Evolutionary conservation across 805 yeast genomes (phyloP).

Genomic region (Metschnikowia colocasiae): DNA sequence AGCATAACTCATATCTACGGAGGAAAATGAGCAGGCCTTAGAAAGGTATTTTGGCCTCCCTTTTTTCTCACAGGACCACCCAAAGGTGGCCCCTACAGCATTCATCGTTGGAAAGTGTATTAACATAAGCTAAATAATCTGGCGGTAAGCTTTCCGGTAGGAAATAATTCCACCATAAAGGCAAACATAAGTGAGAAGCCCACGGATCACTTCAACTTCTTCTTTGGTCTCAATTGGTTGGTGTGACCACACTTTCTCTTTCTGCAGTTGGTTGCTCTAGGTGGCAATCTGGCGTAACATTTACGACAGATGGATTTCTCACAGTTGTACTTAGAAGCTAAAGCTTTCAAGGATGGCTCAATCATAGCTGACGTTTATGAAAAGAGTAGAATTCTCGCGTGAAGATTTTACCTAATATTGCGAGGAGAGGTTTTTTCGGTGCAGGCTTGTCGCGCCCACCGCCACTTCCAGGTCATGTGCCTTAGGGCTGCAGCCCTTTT

Average conservation of each 20-base stretch:
- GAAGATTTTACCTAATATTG: constrained; percentile 11
- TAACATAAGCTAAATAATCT: constrained; percentile 18
- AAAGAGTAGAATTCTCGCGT: constrained; percentile 8
- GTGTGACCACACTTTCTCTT: constrained; percentile 99
- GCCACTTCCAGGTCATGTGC: background rate
- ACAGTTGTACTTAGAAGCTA: constrained; percentile 99
- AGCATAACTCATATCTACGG: background rate
- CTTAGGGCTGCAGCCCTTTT: constrained; percentile 13
- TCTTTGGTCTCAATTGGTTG: constrained; percentile 99
- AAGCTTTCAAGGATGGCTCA: constrained; percentile 98
- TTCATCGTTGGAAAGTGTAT: constrained; percentile 16
- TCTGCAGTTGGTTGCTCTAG: constrained; percentile 99
- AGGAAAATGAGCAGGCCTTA: background rate
- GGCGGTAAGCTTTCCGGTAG: constrained; percentile 4
- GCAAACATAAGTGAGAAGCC: constrained; percentile 16
- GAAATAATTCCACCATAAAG: constrained; percentile 9
- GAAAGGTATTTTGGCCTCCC: background rate
- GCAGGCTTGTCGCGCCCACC: constrained; percentile 12
- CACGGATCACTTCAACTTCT: constrained; percentile 87
- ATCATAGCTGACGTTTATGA: constrained; percentile 50
- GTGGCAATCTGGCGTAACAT: constrained; percentile 99
- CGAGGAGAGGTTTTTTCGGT: constrained; percentile 16
- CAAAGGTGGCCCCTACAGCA: constrained; percentile 7
- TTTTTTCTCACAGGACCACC: background rate
- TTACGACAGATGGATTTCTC: constrained; percentile 98